Base-by-base conservation (phyloP, 73 alveolate genomes). In the Symbiodinium pilosum region DNA sequence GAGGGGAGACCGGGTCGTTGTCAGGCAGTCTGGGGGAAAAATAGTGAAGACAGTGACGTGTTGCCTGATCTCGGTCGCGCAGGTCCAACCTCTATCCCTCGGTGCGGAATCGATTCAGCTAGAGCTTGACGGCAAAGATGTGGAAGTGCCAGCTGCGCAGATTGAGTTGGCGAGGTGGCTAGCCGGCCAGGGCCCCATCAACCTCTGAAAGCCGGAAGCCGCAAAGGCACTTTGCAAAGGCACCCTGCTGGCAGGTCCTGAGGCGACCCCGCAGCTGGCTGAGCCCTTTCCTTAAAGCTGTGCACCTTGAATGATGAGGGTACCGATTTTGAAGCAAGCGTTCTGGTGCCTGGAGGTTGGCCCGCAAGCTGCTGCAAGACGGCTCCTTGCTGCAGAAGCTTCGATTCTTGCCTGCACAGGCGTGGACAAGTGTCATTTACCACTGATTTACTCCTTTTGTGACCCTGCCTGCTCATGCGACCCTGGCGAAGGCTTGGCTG, bases 231-330 rank as follows among this genome's bases (percentile, higher is more conserved):
- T n/a, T n/a, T n/a, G n/a, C n/a, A 54, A 54, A 5, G 18, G 81
- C 32, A 64, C 39, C 81, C 81, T 24, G 81, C 6, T 8, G 73
- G 30, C 38, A 64, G 81, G 30, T 64, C 81, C 81, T 64, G 75
- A 26, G 24, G 81, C 81, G 39, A 38, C 24, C 39, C 39, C 81
- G 9, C 81, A 32, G 40, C 81, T 64, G 81, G 81, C 81, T n/a
- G 81, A 64, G 81, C 38, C 38, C 39, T 64, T 64, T 64, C 81
- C 81, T 64, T n/a, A n/a, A n/a, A n/a, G n/a, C n/a, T n/a, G n/a
- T n/a, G n/a, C n/a, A n/a, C n/a, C n/a, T n/a, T n/a, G 20, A 54
- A 26, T 9, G 20, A n/a, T 54, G 2, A 5, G 20, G 81, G 38
- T 64, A 18, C 14, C 30, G 59, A 32, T 64, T 64, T 20, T 8